Base-by-base conservation (phyloP, 495 filamentous ascomycete species). In the Alectoria sarmentosa region DNA sequence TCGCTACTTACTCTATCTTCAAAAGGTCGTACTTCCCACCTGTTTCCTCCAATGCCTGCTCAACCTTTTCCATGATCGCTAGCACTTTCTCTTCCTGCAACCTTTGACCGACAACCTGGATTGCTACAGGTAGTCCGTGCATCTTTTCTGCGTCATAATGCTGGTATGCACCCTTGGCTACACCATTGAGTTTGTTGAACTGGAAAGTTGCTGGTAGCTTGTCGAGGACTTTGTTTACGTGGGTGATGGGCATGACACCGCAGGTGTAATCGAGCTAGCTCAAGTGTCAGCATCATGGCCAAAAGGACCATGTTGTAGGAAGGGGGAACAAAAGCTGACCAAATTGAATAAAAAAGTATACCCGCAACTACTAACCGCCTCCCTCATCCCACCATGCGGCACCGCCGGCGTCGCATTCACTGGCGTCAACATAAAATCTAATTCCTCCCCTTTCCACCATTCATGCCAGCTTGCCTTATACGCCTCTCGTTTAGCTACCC, bases 281-380 rank as follows among this genome's bases (percentile, higher is more conserved):
- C 30, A 11, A 13, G n/a, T 4, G 37, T 65, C 26, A 65, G 41
- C 26, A 34, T 19, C 8, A 36, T n/a, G 37, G 48, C 13, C 32
- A 26, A 26, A 13, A 10, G 19, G 42, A 32, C 10, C 14, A 34
- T 15, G 8, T 19, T 0, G 21, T 4, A 13, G 21, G 4, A 32
- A 10, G 36, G 36, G 36, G 36, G 36, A 37, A 37, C 36, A 37
- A 10, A 10, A 17, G 58, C 80, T 73, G 75, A 86, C 87, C 67
- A 97, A 63, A 70, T 97, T 98, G 80, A 93, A 98, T 62, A 98
- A 77, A 72, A 98, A 96, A 0, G 93, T 97, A 73, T 98, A 98
- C 4, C 92, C 92, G 70, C 94, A 98, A 48, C 86, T 90, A 62
- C 86, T 88, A 48, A 96, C 90, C 0, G 90, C 91, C 65, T 90